Conservation (phyloP, 164 flowering plant genomes). For the Santalum album region DNA sequence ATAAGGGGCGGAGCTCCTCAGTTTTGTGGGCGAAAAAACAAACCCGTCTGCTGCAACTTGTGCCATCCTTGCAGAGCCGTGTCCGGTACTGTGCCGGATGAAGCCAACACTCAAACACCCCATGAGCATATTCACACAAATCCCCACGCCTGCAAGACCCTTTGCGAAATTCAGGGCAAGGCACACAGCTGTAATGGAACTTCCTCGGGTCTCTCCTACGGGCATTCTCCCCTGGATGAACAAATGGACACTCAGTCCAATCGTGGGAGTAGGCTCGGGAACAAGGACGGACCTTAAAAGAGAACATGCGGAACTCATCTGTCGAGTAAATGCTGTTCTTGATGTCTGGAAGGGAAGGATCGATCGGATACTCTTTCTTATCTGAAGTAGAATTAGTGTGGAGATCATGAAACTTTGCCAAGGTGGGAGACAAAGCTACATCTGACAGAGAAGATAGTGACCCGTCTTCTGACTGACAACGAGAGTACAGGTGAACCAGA, state of each 20-base stretch:
- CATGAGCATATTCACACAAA: constrained; percentile 63
- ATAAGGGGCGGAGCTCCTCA: constrained; percentile 56
- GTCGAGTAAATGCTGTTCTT: constrained; percentile 50
- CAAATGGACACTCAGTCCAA: constrained; percentile 76
- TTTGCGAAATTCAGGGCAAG: constrained; percentile 59
- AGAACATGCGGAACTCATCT: constrained; percentile 61
- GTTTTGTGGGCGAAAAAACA: constrained; percentile 58
- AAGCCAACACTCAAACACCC: constrained; percentile 68
- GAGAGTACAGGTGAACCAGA: constrained; percentile 26
- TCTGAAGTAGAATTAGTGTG: constrained; percentile 17
- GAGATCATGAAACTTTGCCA: constrained; percentile 14
- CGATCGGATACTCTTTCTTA: constrained; percentile 52
- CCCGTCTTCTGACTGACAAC: constrained; percentile 21
- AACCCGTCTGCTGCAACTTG: constrained; percentile 35
- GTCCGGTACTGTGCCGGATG: constrained; percentile 67
- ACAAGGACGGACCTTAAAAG: constrained; percentile 58
- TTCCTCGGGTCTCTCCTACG: constrained; percentile 58
- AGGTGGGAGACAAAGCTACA: constrained; percentile 12
- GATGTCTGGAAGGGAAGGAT: constrained; percentile 57
- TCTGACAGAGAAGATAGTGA: constrained; percentile 20
- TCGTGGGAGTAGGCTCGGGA: constrained; percentile 66
- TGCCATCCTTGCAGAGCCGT: constrained; percentile 56
- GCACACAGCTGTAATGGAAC: constrained; percentile 61
- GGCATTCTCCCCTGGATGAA: constrained; percentile 68
- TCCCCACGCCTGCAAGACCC: constrained; percentile 57